Conservation (phyloP, 306 rosid species). For the Mimosa bimucronata region DNA sequence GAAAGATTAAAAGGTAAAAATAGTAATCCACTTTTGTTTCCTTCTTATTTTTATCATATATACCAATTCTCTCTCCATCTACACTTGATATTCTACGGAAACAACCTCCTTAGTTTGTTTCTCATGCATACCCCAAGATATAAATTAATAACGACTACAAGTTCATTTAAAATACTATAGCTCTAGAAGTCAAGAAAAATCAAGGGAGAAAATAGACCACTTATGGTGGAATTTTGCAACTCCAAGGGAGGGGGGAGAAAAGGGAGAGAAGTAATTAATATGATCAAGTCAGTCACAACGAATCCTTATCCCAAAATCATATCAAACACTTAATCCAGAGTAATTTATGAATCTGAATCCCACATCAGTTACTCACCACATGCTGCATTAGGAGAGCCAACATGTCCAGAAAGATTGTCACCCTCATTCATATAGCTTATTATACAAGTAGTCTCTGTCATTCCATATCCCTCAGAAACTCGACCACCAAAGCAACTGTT, state of each 20-base stretch:
- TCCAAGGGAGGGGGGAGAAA: background rate
- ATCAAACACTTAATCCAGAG: slow-evolving; percentile 22
- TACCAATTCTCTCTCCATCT: background rate
- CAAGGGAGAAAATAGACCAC: slow-evolving; percentile 18
- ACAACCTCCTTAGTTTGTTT: slow-evolving; percentile 1
- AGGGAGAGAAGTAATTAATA: background rate
- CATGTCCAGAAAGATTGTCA: slow-evolving; percentile 80
- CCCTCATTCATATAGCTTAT: slow-evolving; percentile 69
- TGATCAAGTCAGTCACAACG: slow-evolving; percentile 19
- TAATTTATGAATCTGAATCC: slow-evolving; percentile 30
- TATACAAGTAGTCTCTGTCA: slow-evolving; percentile 93
- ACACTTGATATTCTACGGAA: background rate
- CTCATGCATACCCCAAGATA: slow-evolving; percentile 5
- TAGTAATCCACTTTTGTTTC: too few species aligned
- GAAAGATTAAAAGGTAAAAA: too few species aligned
- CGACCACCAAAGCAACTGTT: slow-evolving; percentile 88
- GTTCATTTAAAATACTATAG: background rate
- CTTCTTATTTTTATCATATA: too few species aligned
- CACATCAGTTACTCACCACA: slow-evolving; percentile 77
- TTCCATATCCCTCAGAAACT: slow-evolving; percentile 93
- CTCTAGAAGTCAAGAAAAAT: background rate
- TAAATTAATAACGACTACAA: background rate
- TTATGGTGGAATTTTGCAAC: slow-evolving; percentile 28
- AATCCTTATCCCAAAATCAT: slow-evolving; percentile 8
- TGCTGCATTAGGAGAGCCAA: slow-evolving; percentile 89